A percentile compares a stretch with the other conserved stretches of the same genome.
phyloP scores from a whole-genome alignment of 495 filamentous ascomycete genomes.

The Lepraria neglecta region DNA sequence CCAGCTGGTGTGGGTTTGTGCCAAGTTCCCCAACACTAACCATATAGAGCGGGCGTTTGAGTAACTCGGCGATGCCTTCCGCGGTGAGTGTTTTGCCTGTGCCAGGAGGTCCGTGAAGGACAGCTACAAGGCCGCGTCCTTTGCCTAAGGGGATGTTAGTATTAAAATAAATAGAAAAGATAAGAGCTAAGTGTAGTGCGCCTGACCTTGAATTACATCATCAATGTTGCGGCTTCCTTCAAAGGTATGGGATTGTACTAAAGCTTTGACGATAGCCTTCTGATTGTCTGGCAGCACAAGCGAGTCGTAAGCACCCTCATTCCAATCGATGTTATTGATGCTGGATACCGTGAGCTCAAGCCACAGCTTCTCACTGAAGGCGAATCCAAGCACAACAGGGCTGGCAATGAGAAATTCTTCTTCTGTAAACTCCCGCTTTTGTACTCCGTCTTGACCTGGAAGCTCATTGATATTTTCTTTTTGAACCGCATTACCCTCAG shows the following conservation, averaged over 20 bases:
- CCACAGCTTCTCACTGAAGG: conserved; percentile 87
- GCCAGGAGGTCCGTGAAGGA: conserved; percentile 77
- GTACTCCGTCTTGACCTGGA: conserved; percentile 38
- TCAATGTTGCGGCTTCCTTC: conserved; percentile 77
- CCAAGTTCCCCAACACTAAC: conserved; percentile 78
- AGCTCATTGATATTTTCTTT: conserved; percentile 57
- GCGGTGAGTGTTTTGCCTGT: conserved; percentile 88
- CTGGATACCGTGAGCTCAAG: conserved; percentile 82
- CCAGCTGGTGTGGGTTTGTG: conserved; percentile 69
- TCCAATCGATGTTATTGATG: conserved; percentile 76
- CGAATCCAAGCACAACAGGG: conserved; percentile 89
- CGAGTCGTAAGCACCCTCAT: conserved; percentile 71
- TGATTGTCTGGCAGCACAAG: conserved; percentile 69
- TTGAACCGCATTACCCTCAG: conserved; percentile 55
- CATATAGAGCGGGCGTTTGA: conserved; percentile 79
- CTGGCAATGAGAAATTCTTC: conserved; percentile 84
- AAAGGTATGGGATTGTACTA: conserved; percentile 77
- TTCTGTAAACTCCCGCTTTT: conserved; percentile 60
- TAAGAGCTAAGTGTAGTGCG: conserved; percentile 54
- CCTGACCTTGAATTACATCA: conserved; percentile 57
- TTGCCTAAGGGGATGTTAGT: conserved; percentile 67
- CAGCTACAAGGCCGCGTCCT: conserved; percentile 65
- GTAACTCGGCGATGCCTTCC: conserved; percentile 77
- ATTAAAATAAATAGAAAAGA: conserved; percentile 45
- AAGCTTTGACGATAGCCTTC: conserved; percentile 72